A percentile compares a stretch with the other conserved stretches of the same genome.
Conservation (phyloP, 441 rosid genomes). For the Eruca vesicaria region DNA sequence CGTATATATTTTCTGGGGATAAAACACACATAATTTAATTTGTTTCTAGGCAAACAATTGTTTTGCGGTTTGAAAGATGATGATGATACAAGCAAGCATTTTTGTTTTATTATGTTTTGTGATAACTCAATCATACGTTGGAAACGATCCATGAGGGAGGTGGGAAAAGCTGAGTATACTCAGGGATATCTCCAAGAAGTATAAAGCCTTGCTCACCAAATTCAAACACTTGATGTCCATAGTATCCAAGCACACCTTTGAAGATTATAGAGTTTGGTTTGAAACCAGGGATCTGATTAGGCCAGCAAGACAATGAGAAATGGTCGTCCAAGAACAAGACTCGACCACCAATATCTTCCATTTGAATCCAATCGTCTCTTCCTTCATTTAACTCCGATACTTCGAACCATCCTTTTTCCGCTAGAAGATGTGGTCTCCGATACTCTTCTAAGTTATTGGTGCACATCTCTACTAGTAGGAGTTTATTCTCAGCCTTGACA, state of each 20-base stretch:
- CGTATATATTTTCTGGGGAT: background rate
- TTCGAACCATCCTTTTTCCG: slow-evolving; percentile 9
- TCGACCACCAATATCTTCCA: slow-evolving; percentile 2
- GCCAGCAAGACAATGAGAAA: slow-evolving; percentile 12
- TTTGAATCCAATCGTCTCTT: slow-evolving; percentile 17
- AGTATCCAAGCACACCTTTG: background rate
- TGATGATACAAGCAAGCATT: background rate
- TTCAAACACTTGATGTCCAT: background rate
- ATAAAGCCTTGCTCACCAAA: background rate
- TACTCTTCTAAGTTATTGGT: background rate
- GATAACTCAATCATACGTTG: background rate
- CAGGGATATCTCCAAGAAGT: background rate
- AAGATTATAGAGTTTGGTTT: slow-evolving; percentile 8
- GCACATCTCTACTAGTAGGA: slow-evolving; percentile 1
- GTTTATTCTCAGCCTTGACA: background rate
- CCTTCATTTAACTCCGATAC: slow-evolving; percentile 16
- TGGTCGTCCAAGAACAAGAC: slow-evolving; percentile 17
- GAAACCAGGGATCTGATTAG: slow-evolving; percentile 15
- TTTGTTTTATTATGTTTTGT: background rate
- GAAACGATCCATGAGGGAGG: background rate
- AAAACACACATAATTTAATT: background rate
- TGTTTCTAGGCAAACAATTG: background rate
- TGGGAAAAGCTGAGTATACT: background rate
- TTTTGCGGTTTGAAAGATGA: background rate
- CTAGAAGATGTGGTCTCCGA: background rate